A percentile compares a stretch with the other conserved stretches of the same genome.
phyloP scores from a whole-genome alignment of 768 basidiomycete species.

The Lactarius vividus region DNA sequence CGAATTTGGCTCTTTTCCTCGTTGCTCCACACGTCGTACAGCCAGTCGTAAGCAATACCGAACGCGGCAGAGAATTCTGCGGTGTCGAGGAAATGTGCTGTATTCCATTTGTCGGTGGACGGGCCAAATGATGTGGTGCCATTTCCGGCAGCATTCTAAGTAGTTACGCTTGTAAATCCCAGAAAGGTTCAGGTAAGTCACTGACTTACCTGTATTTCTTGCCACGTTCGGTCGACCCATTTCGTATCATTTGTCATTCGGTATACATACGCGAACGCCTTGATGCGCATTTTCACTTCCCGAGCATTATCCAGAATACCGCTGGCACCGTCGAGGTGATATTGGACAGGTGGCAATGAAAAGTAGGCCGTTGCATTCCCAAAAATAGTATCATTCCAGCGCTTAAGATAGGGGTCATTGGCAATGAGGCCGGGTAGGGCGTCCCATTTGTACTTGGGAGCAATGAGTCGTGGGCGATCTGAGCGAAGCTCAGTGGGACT shows the following conservation, averaged over 20 bases:
- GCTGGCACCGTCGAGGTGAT: constrained; percentile 75
- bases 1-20: constrained; percentile 70
- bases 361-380: constrained; percentile 79
- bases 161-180: neutral
- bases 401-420: constrained; percentile 78
- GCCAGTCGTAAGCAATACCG: constrained; percentile 95
- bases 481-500: constrained; percentile 58
- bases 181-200: neutral
- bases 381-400: constrained; percentile 92
- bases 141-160: constrained; percentile 74
- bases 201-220: constrained; percentile 72
- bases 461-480: constrained; percentile 88
- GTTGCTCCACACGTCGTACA: constrained; percentile 78
- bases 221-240: constrained; percentile 85
- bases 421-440: constrained; percentile 75
- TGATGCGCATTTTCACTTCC: constrained; percentile 85
- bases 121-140: constrained; percentile 64
- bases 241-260: constrained; percentile 88
- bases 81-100: constrained; percentile 84
- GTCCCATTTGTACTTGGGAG: constrained; percentile 88
- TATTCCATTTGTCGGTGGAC: constrained; percentile 73
- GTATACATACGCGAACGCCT: constrained; percentile 89
- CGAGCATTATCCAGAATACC: constrained; percentile 93
- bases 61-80: constrained; percentile 90
- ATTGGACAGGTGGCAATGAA: constrained; percentile 58